phyloP scores from a whole-genome alignment of 2,329 filamentous ascomycete species.

The Neocatenulostroma microsporum region DNA sequence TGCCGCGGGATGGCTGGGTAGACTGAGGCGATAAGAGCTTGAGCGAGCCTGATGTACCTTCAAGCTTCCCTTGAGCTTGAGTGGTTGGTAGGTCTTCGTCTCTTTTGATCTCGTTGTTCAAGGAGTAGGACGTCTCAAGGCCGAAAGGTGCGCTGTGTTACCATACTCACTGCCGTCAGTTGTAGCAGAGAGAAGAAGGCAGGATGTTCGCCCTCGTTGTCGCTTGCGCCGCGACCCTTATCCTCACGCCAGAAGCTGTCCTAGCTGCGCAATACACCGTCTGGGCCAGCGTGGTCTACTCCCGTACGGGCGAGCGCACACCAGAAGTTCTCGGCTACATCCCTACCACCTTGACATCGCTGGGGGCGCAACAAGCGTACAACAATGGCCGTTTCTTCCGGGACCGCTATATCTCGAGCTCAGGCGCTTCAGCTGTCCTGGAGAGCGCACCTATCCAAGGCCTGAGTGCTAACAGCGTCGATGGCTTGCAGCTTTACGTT shows the following conservation, averaged over 20 bases:
- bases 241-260: conserved; percentile 14
- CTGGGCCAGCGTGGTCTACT: conserved; percentile 47
- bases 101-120: too few species aligned
- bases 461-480: conserved; percentile 38
- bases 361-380: conserved; percentile 50
- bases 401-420: conserved; percentile 42
- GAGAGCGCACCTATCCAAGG: conserved; percentile 35
- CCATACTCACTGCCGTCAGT: too few species aligned
- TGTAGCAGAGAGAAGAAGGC: too few species aligned
- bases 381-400: conserved; percentile 46
- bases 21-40: too few species aligned
- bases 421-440: conserved; percentile 12
- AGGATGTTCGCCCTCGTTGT: conserved; percentile 17
- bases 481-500: conserved; percentile 42
- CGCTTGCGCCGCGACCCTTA: conserved; percentile 13
- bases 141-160: too few species aligned
- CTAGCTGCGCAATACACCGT: conserved; percentile 28
- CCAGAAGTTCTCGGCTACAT: conserved; percentile 34
- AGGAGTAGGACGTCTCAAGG: too few species aligned
- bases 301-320: conserved; percentile 48
- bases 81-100: too few species aligned
- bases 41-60: too few species aligned
- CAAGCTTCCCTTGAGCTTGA: too few species aligned
- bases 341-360: conserved; percentile 40
- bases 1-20: too few species aligned